Base-by-base conservation (phyloP, 495 filamentous ascomycete species). In the Niebla homalea region DNA sequence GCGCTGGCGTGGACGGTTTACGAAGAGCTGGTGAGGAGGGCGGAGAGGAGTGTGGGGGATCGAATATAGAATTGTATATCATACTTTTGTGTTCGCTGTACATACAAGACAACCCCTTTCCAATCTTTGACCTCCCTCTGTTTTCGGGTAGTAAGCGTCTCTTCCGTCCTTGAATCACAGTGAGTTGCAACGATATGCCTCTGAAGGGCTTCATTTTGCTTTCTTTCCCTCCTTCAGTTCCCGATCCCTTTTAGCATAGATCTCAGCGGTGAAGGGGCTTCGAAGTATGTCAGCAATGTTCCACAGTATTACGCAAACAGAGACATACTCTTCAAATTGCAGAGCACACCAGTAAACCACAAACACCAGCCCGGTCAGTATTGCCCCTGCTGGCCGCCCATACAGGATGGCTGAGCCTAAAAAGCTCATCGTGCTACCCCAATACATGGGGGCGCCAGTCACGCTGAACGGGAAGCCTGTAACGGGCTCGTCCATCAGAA, bases 1-100 rank as follows among this genome's bases (percentile, higher is more conserved):
- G 93, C 92, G 23, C 71, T 97, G 53, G 89, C 89, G 7, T 99
- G 92, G 92, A 94, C 89, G 18, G 71, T 95, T 20, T 99, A 99
- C 61, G 92, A 99, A 68, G 90, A 95, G 63, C 64, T 96, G 50
- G 81, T 99, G 54, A 67, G 89, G 18, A 63, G 74, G 39, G 87
- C 84, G 14, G 87, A 93, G 69, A 73, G 63, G 45, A 73, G 71
- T 16, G 83, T 80, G 73, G 65, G 65, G 19, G 58, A 60, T 5
- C 54, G 43, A 43, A 15, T 48, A 39, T 48, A 48, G 29, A 35
- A n/a, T 4, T 48, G 45, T 35, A 16, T 22, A 18, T 22, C 12
- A 22, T 8, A 29, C 43, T 46, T 21, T 29, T 46, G 25, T 46
- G 25, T 16, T 23, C 43, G 19, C 19, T 16, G 20, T 42, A 36